Conservation (phyloP, 257 asterid genomes). For the Nicotiana obtusifolia region DNA sequence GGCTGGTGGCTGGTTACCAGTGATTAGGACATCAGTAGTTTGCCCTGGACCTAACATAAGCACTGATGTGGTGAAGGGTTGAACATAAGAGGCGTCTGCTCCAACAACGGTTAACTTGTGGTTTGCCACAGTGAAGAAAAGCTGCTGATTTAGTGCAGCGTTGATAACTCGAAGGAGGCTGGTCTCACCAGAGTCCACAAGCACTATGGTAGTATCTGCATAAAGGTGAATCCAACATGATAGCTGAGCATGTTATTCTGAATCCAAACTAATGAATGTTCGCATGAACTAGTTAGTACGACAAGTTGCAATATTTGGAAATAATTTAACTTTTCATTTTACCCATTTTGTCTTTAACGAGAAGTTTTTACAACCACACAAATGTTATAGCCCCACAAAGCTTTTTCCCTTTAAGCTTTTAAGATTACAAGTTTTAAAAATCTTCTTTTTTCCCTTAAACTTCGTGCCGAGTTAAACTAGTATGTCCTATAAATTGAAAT, state of each 20-base stretch:
- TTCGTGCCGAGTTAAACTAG: no score
- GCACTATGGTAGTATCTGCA: constrained; percentile 58
- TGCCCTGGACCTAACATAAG: constrained; percentile 96
- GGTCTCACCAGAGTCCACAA: constrained; percentile 55
- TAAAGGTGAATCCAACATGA: background rate
- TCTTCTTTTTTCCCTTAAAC: no score
- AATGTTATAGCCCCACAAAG: no score
- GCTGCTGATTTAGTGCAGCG: constrained; percentile 74
- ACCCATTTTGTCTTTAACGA: no score
- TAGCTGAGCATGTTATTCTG: no score
- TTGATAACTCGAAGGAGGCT: constrained; percentile 66
- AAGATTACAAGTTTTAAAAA: no score
- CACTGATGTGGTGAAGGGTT: constrained; percentile 76
- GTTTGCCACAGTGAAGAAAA: constrained; percentile 76
- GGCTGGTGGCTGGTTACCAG: constrained; percentile 61
- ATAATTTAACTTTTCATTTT: no score
- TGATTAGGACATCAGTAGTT: constrained; percentile 79
- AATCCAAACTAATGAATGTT: background rate
- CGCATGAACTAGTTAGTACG: background rate
- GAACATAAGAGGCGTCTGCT: constrained; percentile 72
- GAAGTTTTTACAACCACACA: no score
- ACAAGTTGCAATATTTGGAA: no score
- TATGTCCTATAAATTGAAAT: no score
- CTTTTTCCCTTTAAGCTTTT: no score
- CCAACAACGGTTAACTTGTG: constrained; percentile 87